Evolutionary conservation across 768 basidiomycete genomes (phyloP).

Genomic region (Lactarius sanguifluus): DNA sequence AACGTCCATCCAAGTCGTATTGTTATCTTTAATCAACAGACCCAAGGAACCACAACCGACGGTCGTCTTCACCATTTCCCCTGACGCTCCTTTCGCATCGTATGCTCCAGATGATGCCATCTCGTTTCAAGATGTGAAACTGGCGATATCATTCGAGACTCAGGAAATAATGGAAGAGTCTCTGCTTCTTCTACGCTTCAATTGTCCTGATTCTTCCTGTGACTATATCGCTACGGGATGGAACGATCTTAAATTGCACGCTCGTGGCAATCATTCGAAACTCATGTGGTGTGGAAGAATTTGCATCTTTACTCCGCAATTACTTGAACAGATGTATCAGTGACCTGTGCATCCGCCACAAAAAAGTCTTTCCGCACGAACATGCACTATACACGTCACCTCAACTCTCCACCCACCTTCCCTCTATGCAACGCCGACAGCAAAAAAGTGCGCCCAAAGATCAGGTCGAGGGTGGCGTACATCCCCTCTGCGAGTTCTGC

Average conservation of each 20-base stretch:
- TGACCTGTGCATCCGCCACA: conserved; percentile 82
- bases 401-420: conserved; percentile 70
- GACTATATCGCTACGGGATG: conserved; percentile 84
- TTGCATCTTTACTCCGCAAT: neutral
- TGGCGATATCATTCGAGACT: conserved; percentile 84
- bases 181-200: conserved; percentile 86
- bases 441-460: conserved; percentile 48
- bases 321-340: conserved; percentile 39
- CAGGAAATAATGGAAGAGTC: conserved; percentile 95
- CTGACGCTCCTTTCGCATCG: conserved; percentile 58
- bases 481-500: conserved; percentile 86
- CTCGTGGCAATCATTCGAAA: conserved; percentile 69
- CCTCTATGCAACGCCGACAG: conserved; percentile 54
- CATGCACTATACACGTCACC: conserved; percentile 77
- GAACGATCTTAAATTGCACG: conserved; percentile 86
- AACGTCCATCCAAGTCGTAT: neutral
- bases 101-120: conserved; percentile 57
- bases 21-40: conserved; percentile 7
- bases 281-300: conserved; percentile 71
- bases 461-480: conserved; percentile 65
- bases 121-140: conserved; percentile 65
- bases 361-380: conserved; percentile 96
- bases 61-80: conserved; percentile 72
- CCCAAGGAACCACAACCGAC: conserved; percentile 66
- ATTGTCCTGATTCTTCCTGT: conserved; percentile 85